These are phyloP conservation scores for Musa acuminata DNA, from an alignment of 176 grass and related monocot species.

Conservation along the genomic window DNA sequence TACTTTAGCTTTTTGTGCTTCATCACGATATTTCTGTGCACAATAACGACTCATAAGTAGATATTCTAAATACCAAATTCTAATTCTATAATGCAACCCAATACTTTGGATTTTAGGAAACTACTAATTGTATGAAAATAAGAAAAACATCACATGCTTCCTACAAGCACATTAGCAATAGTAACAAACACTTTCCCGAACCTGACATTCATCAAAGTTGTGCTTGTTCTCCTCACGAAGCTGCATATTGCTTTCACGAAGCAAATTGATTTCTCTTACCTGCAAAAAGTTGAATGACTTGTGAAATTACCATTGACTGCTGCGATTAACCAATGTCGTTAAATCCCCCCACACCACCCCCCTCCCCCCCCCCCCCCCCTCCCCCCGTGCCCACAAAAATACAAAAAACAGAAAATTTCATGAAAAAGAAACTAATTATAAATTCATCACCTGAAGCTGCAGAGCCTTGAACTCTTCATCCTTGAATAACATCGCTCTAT, in stretches of 20 bases:
- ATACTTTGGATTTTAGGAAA: not conserved
- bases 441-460: constrained; percentile 61
- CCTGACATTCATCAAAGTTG: constrained; percentile 95
- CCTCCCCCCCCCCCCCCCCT: too few relatives aligned
- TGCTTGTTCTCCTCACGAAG: constrained; percentile 94
- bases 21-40: constrained; percentile 66
- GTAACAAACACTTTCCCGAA: constrained; percentile 18
- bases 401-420: not conserved
- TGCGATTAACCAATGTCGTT: not conserved
- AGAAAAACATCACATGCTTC: not conserved
- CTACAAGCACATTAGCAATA: not conserved
- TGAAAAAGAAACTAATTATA: constrained; percentile 3
- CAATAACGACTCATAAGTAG: not conserved
- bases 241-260: constrained; percentile 99
- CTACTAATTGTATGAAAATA: not conserved
- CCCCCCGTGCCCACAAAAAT: too few relatives aligned
- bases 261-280: constrained; percentile 95
- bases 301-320: constrained; percentile 8
- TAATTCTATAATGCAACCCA: not conserved
- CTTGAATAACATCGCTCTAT: constrained; percentile 58
- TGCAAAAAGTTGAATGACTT: constrained; percentile 10
- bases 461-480: constrained; percentile 94
- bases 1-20: constrained; percentile 68
- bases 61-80: too few relatives aligned
- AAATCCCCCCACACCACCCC: not conserved